Base-by-base conservation (phyloP, 352 stramenopile species). In the Phytophthora ohioensis region DNA sequence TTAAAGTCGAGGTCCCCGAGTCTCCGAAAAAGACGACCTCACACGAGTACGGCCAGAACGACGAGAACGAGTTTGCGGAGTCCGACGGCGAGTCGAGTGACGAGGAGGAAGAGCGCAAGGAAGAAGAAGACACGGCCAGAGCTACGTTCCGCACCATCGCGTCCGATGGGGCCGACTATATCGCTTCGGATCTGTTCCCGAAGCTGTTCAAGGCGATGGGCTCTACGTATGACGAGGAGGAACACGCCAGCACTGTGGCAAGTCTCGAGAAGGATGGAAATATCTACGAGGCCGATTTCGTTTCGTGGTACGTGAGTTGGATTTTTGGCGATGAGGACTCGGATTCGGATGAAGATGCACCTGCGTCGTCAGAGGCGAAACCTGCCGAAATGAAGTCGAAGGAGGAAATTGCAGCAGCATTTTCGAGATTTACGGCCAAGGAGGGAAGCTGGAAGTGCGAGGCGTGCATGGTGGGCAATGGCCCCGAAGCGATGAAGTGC, bases 361-460 rank as follows among this genome's bases (percentile, higher is more conserved):
- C 58, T 60, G 54, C 35, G 15, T 45, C 67, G 9, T 71, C 41
- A 11, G n/a, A 21, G 7, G 48, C 47, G 6, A 54, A 66, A 27
- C 57, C 74, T 5, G 45, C 66, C 8, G 57, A 68, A 45, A 84
- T 89, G 76, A 90, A 88, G 47, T 85, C 79, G 34, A 67, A 80
- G n/a, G 71, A 79, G 15, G 83, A 90, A 35, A 88, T 87, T 49
- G 69, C 71, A 11, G 78, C 71, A 17, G 83, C 64, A 9, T 79
- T 90, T 36, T 76, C 67, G 6, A 91, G 79, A 56, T 88, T 87
- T 35, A 68, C 73, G 41, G 69, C 75, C 11, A 76, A 77, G 36
- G 79, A 89, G 64, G 84, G 82, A 38, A 82, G 71, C 21, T 92
- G 84, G 84, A 91, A 88, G 51, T 92, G 84, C 51, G 61, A 41